phyloP scores from a whole-genome alignment of 2,329 filamentous ascomycete genomes.

The Monascus ruber region DNA sequence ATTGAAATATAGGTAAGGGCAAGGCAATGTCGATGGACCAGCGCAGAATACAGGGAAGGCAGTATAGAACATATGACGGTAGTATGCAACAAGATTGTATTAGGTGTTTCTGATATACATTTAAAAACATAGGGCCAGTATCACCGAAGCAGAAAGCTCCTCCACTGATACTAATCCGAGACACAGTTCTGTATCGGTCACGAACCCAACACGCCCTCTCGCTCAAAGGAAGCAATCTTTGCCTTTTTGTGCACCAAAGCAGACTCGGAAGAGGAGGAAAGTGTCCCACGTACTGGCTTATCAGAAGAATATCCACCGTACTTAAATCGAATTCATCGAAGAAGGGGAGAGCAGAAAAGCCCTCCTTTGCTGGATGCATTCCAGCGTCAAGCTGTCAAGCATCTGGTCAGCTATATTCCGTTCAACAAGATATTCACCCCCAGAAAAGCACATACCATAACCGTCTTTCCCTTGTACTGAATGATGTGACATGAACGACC shows the following conservation, averaged over 20 bases:
- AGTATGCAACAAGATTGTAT: conserved; percentile 16
- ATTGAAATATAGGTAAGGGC: conserved; percentile 9
- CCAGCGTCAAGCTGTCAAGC: conserved; percentile 73
- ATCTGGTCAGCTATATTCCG: conserved; percentile 2
- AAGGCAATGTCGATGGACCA: conserved; percentile 1
- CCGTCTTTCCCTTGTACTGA: conserved; percentile 97
- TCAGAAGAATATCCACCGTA: conserved; percentile 90
- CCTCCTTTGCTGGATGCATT: conserved; percentile 92
- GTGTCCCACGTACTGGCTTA: conserved; percentile 81
- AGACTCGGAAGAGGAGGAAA: conserved; percentile 8
- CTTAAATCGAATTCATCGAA: conserved; percentile 98
- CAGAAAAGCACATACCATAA: conserved; percentile 60
- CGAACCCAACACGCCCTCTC: background rate
- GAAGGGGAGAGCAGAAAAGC: conserved; percentile 84
- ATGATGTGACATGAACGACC: conserved; percentile 95
- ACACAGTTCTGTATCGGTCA: conserved; percentile 1
- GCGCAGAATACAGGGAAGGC: conserved; percentile 9
- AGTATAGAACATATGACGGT: conserved; percentile 8
- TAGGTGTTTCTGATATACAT: conserved; percentile 25
- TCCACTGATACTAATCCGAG: conserved; percentile 1
- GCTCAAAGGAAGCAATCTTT: background rate
- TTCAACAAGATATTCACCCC: background rate
- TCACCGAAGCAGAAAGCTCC: conserved; percentile 2
- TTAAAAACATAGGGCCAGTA: conserved; percentile 7
- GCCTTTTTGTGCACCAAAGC: conserved; percentile 1